Conservation (phyloP, 306 rosid genomes). For the Potentilla sterilis region DNA sequence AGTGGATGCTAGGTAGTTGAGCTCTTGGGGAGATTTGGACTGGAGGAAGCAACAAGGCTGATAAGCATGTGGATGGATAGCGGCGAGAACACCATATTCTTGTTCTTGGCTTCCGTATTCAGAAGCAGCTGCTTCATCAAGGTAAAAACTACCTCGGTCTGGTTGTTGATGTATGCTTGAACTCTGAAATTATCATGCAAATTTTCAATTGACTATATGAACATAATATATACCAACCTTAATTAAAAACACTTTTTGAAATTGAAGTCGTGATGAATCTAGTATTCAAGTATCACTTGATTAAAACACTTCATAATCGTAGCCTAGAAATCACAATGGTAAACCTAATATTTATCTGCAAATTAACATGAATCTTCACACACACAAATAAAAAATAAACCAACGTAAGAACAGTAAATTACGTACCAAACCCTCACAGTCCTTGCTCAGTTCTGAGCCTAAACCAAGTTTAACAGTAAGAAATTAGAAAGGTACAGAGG, state of each 20-base stretch:
- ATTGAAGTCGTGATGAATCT: too few relatives aligned
- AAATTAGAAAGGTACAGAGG: neutral
- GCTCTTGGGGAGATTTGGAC: neutral
- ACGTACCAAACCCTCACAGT: too few relatives aligned
- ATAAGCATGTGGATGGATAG: neutral
- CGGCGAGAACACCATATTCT: conserved; percentile 1
- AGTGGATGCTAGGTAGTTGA: neutral
- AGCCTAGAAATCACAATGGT: too few relatives aligned
- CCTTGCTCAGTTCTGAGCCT: too few relatives aligned
- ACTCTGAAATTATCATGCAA: neutral
- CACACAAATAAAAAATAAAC: too few relatives aligned
- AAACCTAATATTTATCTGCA: too few relatives aligned
- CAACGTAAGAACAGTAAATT: too few relatives aligned
- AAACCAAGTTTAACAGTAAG: too few relatives aligned
- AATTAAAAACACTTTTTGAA: neutral
- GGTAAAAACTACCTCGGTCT: neutral
- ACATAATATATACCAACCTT: neutral
- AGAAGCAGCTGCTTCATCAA: neutral
- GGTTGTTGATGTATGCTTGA: neutral
- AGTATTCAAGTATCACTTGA: too few relatives aligned
- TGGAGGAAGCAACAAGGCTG: neutral
- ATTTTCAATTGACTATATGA: neutral
- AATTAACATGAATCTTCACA: too few relatives aligned
- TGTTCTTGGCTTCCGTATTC: neutral
- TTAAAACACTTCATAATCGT: too few relatives aligned